Conservation (phyloP, 148 eudicot species). For the Silene latifolia region DNA sequence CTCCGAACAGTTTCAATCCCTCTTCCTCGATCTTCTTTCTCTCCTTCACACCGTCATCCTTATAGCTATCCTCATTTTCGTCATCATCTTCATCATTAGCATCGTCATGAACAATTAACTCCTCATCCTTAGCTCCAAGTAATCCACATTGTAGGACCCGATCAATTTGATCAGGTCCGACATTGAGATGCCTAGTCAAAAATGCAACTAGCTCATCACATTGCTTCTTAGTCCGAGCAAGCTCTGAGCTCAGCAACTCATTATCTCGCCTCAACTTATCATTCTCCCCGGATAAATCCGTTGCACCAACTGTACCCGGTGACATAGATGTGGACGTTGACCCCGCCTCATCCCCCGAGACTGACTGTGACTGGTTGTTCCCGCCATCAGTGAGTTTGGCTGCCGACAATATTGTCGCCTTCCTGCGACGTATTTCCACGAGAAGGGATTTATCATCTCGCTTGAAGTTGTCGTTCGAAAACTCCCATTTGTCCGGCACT, state of each 20-base stretch:
- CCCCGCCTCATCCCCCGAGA: slow-evolving; percentile 60
- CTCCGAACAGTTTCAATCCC: slow-evolving; percentile 49
- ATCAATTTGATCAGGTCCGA: slow-evolving; percentile 52
- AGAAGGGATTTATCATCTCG: slow-evolving; percentile 64
- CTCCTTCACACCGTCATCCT: slow-evolving; percentile 24
- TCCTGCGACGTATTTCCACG: slow-evolving; percentile 60
- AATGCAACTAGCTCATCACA: slow-evolving; percentile 58
- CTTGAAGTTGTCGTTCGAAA: slow-evolving; percentile 77
- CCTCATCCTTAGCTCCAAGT: slow-evolving; percentile 24
- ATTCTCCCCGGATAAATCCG: slow-evolving; percentile 59
- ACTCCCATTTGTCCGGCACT: slow-evolving; percentile 95
- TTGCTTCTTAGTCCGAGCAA: slow-evolving; percentile 59
- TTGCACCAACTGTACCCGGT: slow-evolving; percentile 42
- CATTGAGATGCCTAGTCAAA: slow-evolving; percentile 41
- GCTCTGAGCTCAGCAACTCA: slow-evolving; percentile 56
- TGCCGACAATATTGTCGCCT: slow-evolving; percentile 19
- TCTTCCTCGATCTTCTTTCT: slow-evolving; percentile 38
- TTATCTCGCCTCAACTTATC: slow-evolving; percentile 65
- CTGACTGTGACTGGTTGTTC: slow-evolving; percentile 19
- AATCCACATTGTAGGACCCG: slow-evolving; percentile 36
- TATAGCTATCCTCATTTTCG: slow-evolving; percentile 35
- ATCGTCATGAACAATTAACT: slow-evolving; percentile 17
- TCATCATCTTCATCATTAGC: slow-evolving; percentile 16
- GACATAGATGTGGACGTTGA: slow-evolving; percentile 68
- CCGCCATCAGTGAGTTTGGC: slow-evolving; percentile 1